Conservation (phyloP, 495 filamentous ascomycete species). For the Oidiodendron maius region DNA sequence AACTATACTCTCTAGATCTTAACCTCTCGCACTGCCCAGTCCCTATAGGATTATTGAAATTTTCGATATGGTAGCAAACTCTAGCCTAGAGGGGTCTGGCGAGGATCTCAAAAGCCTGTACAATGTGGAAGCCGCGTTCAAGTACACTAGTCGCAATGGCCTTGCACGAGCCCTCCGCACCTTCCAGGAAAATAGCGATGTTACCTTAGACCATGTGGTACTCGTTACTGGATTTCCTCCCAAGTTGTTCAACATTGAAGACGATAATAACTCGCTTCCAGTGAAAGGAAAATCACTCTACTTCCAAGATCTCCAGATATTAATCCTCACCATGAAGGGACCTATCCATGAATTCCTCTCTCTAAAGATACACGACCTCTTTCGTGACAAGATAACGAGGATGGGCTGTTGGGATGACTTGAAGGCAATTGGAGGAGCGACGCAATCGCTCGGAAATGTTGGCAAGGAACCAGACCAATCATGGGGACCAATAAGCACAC, state of each 20-base stretch:
- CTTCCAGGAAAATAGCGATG: too few species aligned
- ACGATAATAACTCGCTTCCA: background rate
- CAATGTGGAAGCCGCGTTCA: background rate
- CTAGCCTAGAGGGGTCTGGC: background rate
- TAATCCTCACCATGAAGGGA: background rate
- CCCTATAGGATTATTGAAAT: background rate
- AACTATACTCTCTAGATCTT: background rate
- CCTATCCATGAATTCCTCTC: background rate
- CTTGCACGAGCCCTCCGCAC: background rate
- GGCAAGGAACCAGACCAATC: background rate
- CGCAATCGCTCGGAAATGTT: background rate
- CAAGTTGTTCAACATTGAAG: background rate
- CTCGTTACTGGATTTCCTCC: background rate
- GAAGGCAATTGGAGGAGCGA: background rate
- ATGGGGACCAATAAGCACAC: background rate
- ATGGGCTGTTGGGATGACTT: background rate
- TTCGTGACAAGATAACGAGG: background rate
- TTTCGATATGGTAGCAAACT: background rate
- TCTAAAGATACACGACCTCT: background rate
- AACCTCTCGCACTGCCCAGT: too few species aligned
- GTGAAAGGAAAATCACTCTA: background rate
- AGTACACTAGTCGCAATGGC: background rate
- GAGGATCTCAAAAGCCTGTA: background rate
- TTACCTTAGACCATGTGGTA: background rate
- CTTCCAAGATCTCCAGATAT: background rate